Evolutionary conservation across 352 stramenopile genomes (phyloP).

Genomic region (Pythium pectinolyticum): DNA sequence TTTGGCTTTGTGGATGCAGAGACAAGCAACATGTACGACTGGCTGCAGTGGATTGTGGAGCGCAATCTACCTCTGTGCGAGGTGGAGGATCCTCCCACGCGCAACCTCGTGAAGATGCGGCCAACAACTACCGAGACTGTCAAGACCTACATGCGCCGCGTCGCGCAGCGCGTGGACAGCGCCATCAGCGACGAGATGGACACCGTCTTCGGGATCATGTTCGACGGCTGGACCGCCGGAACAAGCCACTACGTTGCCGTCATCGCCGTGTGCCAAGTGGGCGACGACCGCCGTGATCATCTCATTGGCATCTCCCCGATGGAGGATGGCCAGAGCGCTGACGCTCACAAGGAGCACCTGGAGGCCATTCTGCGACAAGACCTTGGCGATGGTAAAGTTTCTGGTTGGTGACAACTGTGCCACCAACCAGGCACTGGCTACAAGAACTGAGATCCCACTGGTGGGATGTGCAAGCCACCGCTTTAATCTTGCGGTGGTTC

Average conservation of each 20-base stretch:
- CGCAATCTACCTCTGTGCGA: constrained; percentile 6
- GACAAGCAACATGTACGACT: constrained; percentile 22
- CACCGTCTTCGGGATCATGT: constrained; percentile 1
- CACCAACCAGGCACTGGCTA: constrained; percentile 1
- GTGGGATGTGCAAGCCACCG: constrained; percentile 8
- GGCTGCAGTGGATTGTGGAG: neutral
- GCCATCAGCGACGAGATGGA: constrained; percentile 7
- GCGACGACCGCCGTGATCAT: neutral
- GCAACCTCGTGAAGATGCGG: constrained; percentile 5
- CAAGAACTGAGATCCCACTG: neutral
- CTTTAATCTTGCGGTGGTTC: neutral
- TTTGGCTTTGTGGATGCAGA: constrained; percentile 25
- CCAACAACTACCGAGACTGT: constrained; percentile 3
- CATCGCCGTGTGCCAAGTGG: neutral
- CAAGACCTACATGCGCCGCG: constrained; percentile 13
- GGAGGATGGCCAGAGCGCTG: constrained; percentile 2
- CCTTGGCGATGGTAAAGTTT: constrained; percentile 10
- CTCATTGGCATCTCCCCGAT: constrained; percentile 8
- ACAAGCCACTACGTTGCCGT: constrained; percentile 5
- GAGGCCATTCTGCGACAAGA: constrained; percentile 14
- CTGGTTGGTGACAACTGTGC: constrained; percentile 10
- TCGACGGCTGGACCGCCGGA: constrained; percentile 10
- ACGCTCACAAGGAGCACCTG: constrained; percentile 14
- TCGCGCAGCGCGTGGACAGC: neutral
- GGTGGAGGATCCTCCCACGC: neutral